Evolutionary conservation across 2,329 filamentous ascomycete species (phyloP).

Genomic region (Scleromitrula shiraiana): DNA sequence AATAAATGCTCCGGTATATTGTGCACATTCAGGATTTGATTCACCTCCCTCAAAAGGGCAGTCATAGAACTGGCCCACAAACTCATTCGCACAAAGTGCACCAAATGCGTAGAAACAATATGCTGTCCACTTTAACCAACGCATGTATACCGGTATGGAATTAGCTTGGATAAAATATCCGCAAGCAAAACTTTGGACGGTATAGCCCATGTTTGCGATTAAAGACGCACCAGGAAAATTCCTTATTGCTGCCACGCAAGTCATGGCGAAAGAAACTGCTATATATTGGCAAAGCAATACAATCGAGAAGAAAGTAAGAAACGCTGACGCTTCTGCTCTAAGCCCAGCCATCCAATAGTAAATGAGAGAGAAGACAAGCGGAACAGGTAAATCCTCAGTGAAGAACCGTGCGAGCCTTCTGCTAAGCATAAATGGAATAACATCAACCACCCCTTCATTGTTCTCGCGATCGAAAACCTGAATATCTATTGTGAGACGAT

Average conservation of each 20-base stretch:
- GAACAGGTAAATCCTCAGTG: constrained; percentile 66
- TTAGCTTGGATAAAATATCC: constrained; percentile 70
- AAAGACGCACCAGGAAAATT: constrained; percentile 64
- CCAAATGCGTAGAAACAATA: constrained; percentile 65
- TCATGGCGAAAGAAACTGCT: constrained; percentile 61
- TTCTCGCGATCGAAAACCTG: constrained; percentile 68
- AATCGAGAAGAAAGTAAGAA: constrained; percentile 65
- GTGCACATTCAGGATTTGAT: constrained; percentile 54
- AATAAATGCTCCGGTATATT: constrained; percentile 63
- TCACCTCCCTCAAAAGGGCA: constrained; percentile 58
- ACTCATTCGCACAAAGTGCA: constrained; percentile 65
- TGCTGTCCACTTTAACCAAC: constrained; percentile 65
- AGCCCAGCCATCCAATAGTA: constrained; percentile 76
- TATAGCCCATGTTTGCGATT: constrained; percentile 65
- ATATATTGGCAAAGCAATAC: constrained; percentile 66
- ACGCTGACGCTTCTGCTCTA: constrained; percentile 52
- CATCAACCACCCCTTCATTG: constrained; percentile 62
- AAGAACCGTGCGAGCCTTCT: constrained; percentile 59
- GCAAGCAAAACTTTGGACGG: constrained; percentile 65
- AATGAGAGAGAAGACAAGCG: constrained; percentile 60
- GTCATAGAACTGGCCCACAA: constrained; percentile 62
- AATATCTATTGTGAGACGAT: constrained; percentile 67
- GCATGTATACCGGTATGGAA: constrained; percentile 67
- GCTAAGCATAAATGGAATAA: constrained; percentile 62
- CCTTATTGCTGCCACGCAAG: constrained; percentile 56